These are phyloP conservation scores for Cryptococcus sp. DNA, from an alignment of 1,284 basidiomycete species.

Conservation along the genomic window DNA sequence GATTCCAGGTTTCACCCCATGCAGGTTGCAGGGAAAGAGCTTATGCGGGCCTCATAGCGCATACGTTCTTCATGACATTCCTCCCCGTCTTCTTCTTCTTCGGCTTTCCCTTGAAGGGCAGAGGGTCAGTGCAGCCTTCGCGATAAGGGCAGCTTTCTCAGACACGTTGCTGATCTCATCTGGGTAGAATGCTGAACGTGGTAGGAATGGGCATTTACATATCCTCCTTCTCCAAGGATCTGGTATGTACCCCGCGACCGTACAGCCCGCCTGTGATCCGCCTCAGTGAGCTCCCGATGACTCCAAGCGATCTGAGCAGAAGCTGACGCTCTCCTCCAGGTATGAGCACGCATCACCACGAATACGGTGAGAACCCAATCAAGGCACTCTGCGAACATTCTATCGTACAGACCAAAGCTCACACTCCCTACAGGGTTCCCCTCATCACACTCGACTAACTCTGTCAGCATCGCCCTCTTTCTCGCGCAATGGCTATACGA, in stretches of 20 bases:
- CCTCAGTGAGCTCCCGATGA: constrained; percentile 50
- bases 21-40: background rate
- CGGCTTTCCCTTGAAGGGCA: constrained; percentile 57
- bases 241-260: constrained; percentile 85
- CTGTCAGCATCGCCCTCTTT: constrained; percentile 80
- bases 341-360: constrained; percentile 70
- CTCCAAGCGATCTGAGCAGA: background rate
- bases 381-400: background rate
- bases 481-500: constrained; percentile 49
- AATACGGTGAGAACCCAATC: constrained; percentile 48
- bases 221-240: constrained; percentile 81
- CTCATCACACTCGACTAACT: constrained; percentile 92
- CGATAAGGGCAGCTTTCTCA: background rate
- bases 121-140: constrained; percentile 59
- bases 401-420: background rate
- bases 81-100: constrained; percentile 87
- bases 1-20: background rate
- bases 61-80: constrained; percentile 91
- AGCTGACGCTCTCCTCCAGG: constrained; percentile 53
- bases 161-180: background rate
- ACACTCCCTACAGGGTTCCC: constrained; percentile 70
- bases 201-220: constrained; percentile 78
- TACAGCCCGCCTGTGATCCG: constrained; percentile 86
- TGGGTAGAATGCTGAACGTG: constrained; percentile 62
- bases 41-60: constrained; percentile 51